These are phyloP conservation scores for Mucor racemosus DNA, from an alignment of 371 early-diverging fungal species.

Conservation along the genomic window DNA sequence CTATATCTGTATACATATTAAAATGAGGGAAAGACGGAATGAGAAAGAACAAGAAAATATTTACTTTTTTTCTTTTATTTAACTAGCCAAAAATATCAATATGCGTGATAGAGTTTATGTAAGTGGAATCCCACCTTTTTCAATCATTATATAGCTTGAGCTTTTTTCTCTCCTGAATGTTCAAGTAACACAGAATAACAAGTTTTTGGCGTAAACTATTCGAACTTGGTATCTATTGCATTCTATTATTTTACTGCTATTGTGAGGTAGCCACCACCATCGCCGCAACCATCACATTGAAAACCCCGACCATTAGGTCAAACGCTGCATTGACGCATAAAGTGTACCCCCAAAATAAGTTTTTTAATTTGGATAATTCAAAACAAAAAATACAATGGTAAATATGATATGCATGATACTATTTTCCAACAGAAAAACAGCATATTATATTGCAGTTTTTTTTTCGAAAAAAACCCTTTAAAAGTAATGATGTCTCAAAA, in stretches of 20 bases:
- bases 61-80: not conserved
- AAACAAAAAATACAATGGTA: no score
- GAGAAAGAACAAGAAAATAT: not conserved
- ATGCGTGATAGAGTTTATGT: not conserved
- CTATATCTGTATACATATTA: conserved; percentile 27
- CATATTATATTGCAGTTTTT: no score
- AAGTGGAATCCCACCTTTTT: not conserved
- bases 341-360: no score
- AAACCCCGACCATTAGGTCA: no score
- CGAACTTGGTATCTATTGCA: no score
- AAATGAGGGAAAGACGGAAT: not conserved
- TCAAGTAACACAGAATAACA: not conserved
- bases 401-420: no score
- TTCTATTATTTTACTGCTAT: not conserved
- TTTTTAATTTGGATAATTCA: no score
- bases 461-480: no score
- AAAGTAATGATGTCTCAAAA: no score
- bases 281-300: not conserved
- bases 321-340: no score
- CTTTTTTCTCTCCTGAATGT: not conserved
- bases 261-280: not conserved
- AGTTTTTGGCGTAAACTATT: not conserved
- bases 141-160: not conserved
- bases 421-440: no score
- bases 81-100: no score